phyloP scores from a whole-genome alignment of 441 rosid species.

The Erodium texanum region DNA sequence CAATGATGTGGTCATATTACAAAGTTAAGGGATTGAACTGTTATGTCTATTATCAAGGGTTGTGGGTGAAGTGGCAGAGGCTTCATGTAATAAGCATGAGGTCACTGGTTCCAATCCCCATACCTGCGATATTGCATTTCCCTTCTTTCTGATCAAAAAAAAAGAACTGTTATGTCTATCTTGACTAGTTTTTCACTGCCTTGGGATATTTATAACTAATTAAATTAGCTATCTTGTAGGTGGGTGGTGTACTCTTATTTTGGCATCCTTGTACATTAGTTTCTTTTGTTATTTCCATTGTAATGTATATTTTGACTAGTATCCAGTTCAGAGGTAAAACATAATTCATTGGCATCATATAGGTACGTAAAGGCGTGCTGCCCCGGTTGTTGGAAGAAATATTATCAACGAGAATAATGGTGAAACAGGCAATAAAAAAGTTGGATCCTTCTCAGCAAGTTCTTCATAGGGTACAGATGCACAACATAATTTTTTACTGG shows the following conservation, averaged over 20 bases:
- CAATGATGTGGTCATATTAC: not conserved
- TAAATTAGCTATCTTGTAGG: not conserved
- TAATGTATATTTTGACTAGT: not conserved
- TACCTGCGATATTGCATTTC: too few species aligned
- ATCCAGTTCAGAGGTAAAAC: not conserved
- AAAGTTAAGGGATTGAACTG: not conserved
- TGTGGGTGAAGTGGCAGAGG: too few species aligned
- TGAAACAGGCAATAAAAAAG: constrained; percentile 87
- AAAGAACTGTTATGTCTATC: not conserved
- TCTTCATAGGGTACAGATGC: constrained; percentile 66
- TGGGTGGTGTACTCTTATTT: not conserved
- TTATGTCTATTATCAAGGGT: too few species aligned
- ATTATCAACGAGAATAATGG: constrained; percentile 91
- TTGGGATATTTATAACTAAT: not conserved
- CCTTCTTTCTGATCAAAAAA: too few species aligned
- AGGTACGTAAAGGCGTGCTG: constrained; percentile 76
- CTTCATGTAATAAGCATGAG: too few species aligned
- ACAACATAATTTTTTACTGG: constrained; percentile 3
- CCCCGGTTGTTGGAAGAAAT: constrained; percentile 93
- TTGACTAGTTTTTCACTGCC: not conserved
- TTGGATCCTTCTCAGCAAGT: constrained; percentile 68
- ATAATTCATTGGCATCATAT: constrained; percentile 21
- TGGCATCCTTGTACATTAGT: not conserved
- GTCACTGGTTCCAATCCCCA: too few species aligned
- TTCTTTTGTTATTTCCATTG: not conserved